phyloP scores from a whole-genome alignment of 78 protist species.

The Protostelium mycophagum region DNA sequence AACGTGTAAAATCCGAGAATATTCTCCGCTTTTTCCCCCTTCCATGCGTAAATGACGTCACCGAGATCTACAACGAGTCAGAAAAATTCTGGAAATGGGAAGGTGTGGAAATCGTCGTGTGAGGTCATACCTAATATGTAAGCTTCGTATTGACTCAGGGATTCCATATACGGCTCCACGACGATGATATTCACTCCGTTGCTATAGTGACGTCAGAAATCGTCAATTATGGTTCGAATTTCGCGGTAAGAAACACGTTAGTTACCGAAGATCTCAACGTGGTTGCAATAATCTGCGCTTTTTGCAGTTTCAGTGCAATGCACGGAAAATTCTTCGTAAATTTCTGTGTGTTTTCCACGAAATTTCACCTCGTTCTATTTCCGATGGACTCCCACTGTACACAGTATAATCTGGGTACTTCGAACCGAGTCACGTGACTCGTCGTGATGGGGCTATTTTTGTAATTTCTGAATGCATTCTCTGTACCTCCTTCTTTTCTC shows the following conservation, averaged over 20 bases:
- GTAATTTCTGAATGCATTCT: neutral
- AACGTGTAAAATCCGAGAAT: neutral
- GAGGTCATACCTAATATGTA: no score
- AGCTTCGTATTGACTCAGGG: neutral
- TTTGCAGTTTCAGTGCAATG: no score
- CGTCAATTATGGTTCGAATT: neutral
- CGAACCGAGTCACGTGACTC: neutral
- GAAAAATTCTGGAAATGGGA: no score
- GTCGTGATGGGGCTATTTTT: neutral
- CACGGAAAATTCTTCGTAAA: no score
- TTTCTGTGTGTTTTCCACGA: no score
- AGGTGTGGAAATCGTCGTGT: no score
- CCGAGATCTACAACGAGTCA: no score
- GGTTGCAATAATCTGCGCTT: no score
- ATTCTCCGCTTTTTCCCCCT: neutral
- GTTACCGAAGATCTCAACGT: no score
- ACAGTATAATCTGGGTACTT: neutral
- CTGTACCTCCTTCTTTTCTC: neutral
- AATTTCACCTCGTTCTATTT: neutral
- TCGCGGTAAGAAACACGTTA: no score
- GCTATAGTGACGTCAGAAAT: neutral
- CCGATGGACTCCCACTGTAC: neutral
- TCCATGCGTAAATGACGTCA: neutral
- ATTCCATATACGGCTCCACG: neutral
- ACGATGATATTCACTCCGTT: neutral